A percentile compares a stretch with the other conserved stretches of the same genome.
These are phyloP conservation scores for Calocybe gambosa DNA, from an alignment of 1,284 basidiomycete species.

Conservation along the genomic window DNA sequence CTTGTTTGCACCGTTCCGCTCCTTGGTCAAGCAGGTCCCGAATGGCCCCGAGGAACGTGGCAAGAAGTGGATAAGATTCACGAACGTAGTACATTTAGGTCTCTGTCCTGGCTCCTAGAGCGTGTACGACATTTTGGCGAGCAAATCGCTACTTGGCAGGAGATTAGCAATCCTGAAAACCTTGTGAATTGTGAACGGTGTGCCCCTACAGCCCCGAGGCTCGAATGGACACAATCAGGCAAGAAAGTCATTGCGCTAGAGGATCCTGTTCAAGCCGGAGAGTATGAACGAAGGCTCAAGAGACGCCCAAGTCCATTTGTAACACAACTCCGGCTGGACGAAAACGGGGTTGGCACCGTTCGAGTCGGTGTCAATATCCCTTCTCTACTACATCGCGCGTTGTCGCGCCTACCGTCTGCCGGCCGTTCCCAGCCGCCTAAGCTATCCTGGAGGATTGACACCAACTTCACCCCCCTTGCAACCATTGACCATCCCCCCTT, in stretches of 20 bases:
- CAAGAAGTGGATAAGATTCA: constrained; percentile 80
- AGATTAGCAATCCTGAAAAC: constrained; percentile 34
- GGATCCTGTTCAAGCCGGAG: constrained; percentile 77
- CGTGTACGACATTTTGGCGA: constrained; percentile 72
- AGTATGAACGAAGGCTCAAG: constrained; percentile 86
- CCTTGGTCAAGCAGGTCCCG: constrained; percentile 56
- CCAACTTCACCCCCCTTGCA: constrained; percentile 64
- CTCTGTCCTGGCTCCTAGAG: constrained; percentile 83
- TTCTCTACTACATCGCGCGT: constrained; percentile 83
- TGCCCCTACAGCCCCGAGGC: constrained; percentile 69
- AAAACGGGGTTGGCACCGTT: constrained; percentile 59
- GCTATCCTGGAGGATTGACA: constrained; percentile 79
- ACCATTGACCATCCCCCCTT: constrained; percentile 62
- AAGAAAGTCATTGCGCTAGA: constrained; percentile 70
- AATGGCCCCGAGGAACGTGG: constrained; percentile 77
- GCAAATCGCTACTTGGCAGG: constrained; percentile 56
- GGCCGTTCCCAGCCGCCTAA: constrained; percentile 45
- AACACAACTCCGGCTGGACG: constrained; percentile 77
- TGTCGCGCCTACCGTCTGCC: constrained; percentile 68
- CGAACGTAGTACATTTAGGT: constrained; percentile 75
- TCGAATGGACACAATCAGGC: constrained; percentile 65
- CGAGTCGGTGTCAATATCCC: constrained; percentile 85
- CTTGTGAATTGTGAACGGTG: constrained; percentile 63
- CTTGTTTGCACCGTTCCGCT: constrained; percentile 75
- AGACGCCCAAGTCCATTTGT: constrained; percentile 83